A percentile compares a stretch with the other conserved stretches of the same genome.
Conservation (phyloP, 345 rosid genomes). For the Citrus cavaleriei region DNA sequence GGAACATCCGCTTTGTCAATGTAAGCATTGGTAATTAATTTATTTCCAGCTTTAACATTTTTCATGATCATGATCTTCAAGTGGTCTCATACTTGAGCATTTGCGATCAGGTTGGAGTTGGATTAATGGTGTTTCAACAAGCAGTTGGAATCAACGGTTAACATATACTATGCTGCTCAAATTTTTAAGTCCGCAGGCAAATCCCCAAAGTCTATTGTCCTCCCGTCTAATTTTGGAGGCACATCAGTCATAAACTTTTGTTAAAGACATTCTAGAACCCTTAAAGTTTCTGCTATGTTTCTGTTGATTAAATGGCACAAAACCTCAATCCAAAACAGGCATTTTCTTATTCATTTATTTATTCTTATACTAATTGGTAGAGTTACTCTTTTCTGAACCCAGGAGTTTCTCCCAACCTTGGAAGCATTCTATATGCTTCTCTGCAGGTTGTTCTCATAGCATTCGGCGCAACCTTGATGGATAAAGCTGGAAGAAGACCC, state of each 20-base stretch:
- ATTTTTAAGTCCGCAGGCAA: slow-evolving; percentile 50
- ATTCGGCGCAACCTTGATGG: slow-evolving; percentile 34
- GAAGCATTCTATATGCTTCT: slow-evolving; percentile 39
- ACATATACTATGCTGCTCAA: slow-evolving; percentile 40
- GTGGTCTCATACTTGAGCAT: not conserved
- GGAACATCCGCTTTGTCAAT: slow-evolving; percentile 34
- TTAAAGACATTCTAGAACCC: no score
- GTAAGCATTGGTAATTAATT: slow-evolving; percentile 24
- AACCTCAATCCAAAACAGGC: no score
- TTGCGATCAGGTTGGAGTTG: slow-evolving; percentile 40
- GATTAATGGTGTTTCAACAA: slow-evolving; percentile 50
- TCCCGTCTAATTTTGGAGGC: no score
- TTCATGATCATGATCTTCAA: not conserved
- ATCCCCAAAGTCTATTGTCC: no score
- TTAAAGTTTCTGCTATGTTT: no score
- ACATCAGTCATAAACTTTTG: no score
- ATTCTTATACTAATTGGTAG: not conserved
- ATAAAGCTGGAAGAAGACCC: slow-evolving; percentile 44
- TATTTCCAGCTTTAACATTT: not conserved
- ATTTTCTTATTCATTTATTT: no score
- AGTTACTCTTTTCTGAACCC: not conserved
- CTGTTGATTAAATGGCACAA: no score
- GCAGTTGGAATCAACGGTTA: slow-evolving; percentile 44
- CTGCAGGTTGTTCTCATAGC: slow-evolving; percentile 39
- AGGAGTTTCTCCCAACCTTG: slow-evolving; percentile 36